A percentile compares a stretch with the other conserved stretches of the same genome.
These are phyloP conservation scores for Aspergillus pseudonomiae DNA, from an alignment of 2,329 filamentous ascomycete genomes.

Conservation along the genomic window DNA sequence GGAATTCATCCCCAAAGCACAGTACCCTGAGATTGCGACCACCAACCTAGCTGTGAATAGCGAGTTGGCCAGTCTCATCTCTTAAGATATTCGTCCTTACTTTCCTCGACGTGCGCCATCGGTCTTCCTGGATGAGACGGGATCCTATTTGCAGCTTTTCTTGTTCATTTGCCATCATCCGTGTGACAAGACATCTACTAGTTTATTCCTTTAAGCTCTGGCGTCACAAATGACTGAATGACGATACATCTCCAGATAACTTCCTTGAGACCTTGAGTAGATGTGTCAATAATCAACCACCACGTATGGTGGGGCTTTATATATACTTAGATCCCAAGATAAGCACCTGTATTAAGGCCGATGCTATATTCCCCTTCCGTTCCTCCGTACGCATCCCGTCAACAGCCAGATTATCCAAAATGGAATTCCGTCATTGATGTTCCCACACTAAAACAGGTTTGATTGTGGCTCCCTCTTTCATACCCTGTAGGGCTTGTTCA, in stretches of 20 bases:
- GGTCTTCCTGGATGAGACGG: too few species aligned
- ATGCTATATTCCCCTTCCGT: not conserved
- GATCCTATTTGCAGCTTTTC: too few species aligned
- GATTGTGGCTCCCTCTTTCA: too few species aligned
- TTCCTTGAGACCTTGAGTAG: not conserved
- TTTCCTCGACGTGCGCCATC: rapidly evolving
- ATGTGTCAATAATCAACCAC: too few species aligned
- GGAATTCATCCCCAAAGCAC: not conserved
- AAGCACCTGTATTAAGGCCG: not conserved
- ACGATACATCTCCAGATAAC: too few species aligned
- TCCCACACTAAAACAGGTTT: not conserved
- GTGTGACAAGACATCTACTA: not conserved
- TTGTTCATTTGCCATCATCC: rapidly evolving
- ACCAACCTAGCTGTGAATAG: not conserved
- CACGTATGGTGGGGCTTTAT: not conserved
- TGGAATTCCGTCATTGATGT: not conserved
- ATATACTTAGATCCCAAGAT: not conserved
- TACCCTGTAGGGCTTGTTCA: too few species aligned
- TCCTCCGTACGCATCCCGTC: rapidly evolving
- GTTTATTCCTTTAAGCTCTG: not conserved
- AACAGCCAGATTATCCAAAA: not conserved
- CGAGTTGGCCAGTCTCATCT: not conserved
- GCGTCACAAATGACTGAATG: not conserved
- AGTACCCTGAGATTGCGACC: not conserved
- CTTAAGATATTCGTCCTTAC: not conserved